phyloP scores from a whole-genome alignment of 805 yeast species.

The Ogataea methanolica region DNA sequence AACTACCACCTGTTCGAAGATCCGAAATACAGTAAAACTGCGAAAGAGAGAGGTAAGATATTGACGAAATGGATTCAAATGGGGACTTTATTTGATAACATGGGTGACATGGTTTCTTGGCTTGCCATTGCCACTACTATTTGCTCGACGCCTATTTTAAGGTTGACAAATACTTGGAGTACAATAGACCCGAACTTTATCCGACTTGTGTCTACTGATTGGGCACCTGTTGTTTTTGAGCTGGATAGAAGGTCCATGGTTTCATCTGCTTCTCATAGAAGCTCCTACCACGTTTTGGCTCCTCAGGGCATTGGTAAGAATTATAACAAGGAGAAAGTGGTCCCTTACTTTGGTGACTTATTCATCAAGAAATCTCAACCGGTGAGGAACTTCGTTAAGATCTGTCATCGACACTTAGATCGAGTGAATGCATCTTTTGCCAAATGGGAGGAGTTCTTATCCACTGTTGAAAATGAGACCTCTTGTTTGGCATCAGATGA shows the following conservation, averaged over 20 bases:
- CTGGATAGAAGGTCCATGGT: constrained; percentile 70
- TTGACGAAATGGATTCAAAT: constrained; percentile 81
- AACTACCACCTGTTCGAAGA: constrained; percentile 65
- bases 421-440: constrained; percentile 67
- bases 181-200: constrained; percentile 55
- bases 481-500: constrained; percentile 18
- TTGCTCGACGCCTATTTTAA: constrained; percentile 75
- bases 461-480: constrained; percentile 40
- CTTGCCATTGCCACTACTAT: constrained; percentile 79
- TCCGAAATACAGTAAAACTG: constrained; percentile 25
- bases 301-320: constrained; percentile 81
- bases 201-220: constrained; percentile 64
- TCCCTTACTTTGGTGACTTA: constrained; percentile 90
- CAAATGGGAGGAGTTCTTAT: constrained; percentile 77
- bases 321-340: constrained; percentile 70
- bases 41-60: constrained; percentile 55
- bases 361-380: constrained; percentile 42
- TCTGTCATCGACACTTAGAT: constrained; percentile 61
- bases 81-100: constrained; percentile 69
- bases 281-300: constrained; percentile 70
- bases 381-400: constrained; percentile 34
- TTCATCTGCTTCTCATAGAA: constrained; percentile 50
- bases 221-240: constrained; percentile 93
- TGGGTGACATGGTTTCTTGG: constrained; percentile 95
- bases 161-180: constrained; percentile 74